Evolutionary conservation across 2,329 filamentous ascomycete species (phyloP).

Genomic region (Verruconis gallopava): DNA sequence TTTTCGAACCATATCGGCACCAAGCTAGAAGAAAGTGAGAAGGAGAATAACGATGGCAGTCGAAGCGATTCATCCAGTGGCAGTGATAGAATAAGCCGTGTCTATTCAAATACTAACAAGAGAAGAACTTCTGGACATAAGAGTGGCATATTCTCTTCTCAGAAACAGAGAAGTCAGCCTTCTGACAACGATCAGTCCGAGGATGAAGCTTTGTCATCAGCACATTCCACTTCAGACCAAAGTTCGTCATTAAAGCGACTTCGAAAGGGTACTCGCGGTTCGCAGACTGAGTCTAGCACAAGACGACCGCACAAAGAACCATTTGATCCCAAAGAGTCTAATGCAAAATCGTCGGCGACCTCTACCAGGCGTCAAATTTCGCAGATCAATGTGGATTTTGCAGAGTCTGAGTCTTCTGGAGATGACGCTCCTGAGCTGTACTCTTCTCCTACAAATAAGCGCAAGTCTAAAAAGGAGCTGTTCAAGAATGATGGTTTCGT

Average conservation of each 20-base stretch:
- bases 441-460: slow-evolving; percentile 7
- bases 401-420: slow-evolving; percentile 8
- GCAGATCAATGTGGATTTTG: neutral
- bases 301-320: too few relatives aligned
- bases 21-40: neutral
- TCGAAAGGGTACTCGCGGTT: too few relatives aligned
- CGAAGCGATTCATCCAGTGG: neutral
- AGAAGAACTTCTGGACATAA: neutral
- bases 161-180: neutral
- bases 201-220: neutral
- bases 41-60: neutral
- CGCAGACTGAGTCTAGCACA: too few relatives aligned
- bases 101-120: neutral
- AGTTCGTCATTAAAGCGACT: neutral
- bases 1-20: slow-evolving; percentile 7
- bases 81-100: neutral
- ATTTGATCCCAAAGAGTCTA: too few relatives aligned
- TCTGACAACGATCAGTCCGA: neutral
- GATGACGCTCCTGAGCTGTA: slow-evolving; percentile 7
- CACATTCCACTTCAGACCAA: too few relatives aligned
- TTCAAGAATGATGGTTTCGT: neutral
- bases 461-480: neutral
- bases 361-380: neutral
- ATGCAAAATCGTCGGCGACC: neutral
- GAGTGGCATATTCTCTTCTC: neutral